These are phyloP conservation scores for Chaetomiaceae sp. DNA, from an alignment of 2,329 filamentous ascomycete species.

Conservation along the genomic window DNA sequence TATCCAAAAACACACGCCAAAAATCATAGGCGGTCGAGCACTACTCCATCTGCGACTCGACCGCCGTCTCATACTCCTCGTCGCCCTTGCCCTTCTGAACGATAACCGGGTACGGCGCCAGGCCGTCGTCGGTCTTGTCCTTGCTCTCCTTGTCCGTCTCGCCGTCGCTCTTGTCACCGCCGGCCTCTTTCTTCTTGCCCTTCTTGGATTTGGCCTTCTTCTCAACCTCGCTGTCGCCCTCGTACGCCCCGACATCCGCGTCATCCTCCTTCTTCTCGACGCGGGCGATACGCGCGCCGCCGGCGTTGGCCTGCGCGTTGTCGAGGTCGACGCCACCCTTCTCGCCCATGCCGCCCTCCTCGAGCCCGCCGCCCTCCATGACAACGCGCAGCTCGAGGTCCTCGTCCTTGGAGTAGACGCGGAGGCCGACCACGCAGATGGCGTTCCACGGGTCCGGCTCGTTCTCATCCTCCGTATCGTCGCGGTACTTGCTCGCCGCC, in stretches of 20 bases:
- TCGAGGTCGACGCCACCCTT: constrained; percentile 51
- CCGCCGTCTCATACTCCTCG: constrained; percentile 27
- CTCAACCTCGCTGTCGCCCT: constrained; percentile 29
- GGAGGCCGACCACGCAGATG: constrained; percentile 53
- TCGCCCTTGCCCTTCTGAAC: constrained; percentile 26
- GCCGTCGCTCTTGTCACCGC: constrained; percentile 7
- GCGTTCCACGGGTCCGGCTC: constrained; percentile 57
- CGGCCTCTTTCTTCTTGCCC: constrained; percentile 6
- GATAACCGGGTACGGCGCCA: constrained; percentile 20
- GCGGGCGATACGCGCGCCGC: constrained; percentile 34
- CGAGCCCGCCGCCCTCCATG: constrained; percentile 48
- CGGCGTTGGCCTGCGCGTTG: constrained; percentile 51
- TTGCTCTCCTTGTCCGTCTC: constrained; percentile 20
- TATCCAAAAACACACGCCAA: not conserved
- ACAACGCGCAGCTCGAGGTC: constrained; percentile 48
- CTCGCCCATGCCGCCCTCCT: constrained; percentile 51
- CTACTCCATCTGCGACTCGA: constrained; percentile 17
- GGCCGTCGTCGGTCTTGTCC: constrained; percentile 18
- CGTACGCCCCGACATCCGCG: constrained; percentile 26
- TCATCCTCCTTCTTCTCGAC: constrained; percentile 26
- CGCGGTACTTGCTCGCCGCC: constrained; percentile 30
- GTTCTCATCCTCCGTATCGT: constrained; percentile 50
- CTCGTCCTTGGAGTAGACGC: constrained; percentile 54
- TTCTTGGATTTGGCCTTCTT: constrained; percentile 19
- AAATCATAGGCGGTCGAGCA: not conserved